Conservation (phyloP, 106 monocot genomes). For the Narthecium ossifragum region DNA sequence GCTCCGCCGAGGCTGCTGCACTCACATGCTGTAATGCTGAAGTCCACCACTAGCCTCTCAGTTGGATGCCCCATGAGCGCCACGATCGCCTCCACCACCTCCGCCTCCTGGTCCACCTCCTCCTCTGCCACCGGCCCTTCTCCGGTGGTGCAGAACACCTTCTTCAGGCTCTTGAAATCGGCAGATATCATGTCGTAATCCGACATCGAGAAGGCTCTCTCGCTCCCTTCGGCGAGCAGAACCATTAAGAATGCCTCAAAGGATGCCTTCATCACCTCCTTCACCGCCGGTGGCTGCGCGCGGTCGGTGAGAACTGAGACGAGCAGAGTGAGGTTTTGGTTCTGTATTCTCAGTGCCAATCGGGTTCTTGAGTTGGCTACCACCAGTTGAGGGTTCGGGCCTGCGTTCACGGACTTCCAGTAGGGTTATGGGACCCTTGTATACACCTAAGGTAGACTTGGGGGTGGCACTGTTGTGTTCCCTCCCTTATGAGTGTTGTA, state of each 20-base stretch:
- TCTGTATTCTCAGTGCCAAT: slow-evolving; percentile 30
- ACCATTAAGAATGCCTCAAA: slow-evolving; percentile 19
- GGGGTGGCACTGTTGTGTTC: too few species aligned
- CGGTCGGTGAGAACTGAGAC: slow-evolving; percentile 9
- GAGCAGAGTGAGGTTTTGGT: slow-evolving; percentile 45
- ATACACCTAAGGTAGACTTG: too few species aligned
- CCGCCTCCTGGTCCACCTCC: slow-evolving; percentile 13
- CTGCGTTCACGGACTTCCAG: too few species aligned
- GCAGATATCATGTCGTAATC: slow-evolving; percentile 16
- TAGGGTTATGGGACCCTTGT: too few species aligned
- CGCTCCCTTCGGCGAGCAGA: slow-evolving; percentile 10
- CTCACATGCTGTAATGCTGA: slow-evolving; percentile 18
- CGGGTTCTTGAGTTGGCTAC: slow-evolving; percentile 32
- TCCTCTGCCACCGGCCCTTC: slow-evolving; percentile 17
- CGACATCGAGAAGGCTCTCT: slow-evolving; percentile 2
- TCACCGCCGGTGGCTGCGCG: slow-evolving; percentile 5
- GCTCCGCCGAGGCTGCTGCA: neutral
- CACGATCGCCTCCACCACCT: slow-evolving; percentile 11
- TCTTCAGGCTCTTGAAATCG: slow-evolving; percentile 14
- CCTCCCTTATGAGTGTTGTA: too few species aligned
- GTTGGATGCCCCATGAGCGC: slow-evolving; percentile 11
- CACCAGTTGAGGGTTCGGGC: too few species aligned
- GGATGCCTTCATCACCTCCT: slow-evolving; percentile 10
- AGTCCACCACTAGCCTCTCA: slow-evolving; percentile 12
- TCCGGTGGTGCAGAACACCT: slow-evolving; percentile 8